These are phyloP conservation scores for Pelargonium australe DNA, from an alignment of 441 rosid genomes.

Conservation along the genomic window DNA sequence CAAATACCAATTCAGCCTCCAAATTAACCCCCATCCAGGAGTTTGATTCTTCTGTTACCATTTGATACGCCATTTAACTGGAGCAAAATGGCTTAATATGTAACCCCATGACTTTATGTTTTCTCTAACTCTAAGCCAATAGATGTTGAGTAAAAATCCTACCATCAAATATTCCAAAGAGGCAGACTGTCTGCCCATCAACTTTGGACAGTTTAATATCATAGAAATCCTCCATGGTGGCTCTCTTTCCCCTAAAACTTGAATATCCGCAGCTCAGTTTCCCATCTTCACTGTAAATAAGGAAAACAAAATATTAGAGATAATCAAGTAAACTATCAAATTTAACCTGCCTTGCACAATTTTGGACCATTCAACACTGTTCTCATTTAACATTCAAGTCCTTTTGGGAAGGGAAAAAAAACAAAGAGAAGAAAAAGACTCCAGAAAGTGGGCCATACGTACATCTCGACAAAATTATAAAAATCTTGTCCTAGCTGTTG, in stretches of 20 bases:
- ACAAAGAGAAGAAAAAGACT: neutral
- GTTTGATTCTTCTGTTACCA: constrained; percentile 10
- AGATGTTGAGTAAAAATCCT: constrained; percentile 28
- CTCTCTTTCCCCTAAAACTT: constrained; percentile 94
- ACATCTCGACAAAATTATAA: neutral
- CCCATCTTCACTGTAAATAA: constrained; percentile 67
- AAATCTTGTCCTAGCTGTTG: neutral
- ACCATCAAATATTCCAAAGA: constrained; percentile 99
- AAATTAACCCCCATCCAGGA: neutral
- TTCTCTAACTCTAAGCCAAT: constrained; percentile 9
- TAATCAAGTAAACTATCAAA: constrained; percentile 1
- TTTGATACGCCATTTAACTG: constrained; percentile 1
- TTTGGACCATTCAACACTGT: neutral
- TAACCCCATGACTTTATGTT: constrained; percentile 4
- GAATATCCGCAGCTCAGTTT: constrained; percentile 90
- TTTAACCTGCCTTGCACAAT: constrained; percentile 6
- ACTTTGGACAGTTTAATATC: constrained; percentile 67
- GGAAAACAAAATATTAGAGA: constrained; percentile 9
- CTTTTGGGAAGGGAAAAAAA: neutral
- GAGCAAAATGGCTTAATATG: constrained; percentile 3
- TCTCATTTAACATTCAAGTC: neutral
- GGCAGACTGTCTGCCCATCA: constrained; percentile 65
- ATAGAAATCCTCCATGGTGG: constrained; percentile 89
- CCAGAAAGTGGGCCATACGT: neutral
- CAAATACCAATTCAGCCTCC: neutral